phyloP scores from a whole-genome alignment of 2,329 filamentous ascomycete species.

The Aspergillus neotritici region DNA sequence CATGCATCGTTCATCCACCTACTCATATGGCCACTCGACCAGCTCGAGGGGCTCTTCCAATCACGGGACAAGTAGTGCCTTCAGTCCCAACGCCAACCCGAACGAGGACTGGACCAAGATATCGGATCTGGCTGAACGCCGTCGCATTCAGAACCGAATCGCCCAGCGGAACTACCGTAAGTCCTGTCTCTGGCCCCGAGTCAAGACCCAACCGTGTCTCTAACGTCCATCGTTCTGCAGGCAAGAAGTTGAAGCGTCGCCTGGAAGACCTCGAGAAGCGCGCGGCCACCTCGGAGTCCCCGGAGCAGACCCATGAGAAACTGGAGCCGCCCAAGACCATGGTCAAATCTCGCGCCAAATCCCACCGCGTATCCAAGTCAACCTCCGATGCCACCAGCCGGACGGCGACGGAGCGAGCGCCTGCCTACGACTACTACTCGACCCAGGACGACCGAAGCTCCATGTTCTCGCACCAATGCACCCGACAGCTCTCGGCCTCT shows the following conservation, averaged over 20 bases:
- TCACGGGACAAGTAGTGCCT: conserved; percentile 85
- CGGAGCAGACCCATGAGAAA: conserved; percentile 54
- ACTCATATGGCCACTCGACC: conserved; percentile 22
- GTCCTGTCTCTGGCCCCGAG: conserved; percentile 31
- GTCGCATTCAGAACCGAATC: conserved; percentile 95
- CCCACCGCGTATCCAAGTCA: conserved; percentile 22
- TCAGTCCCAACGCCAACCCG: conserved; percentile 87
- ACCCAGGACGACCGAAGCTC: conserved; percentile 43
- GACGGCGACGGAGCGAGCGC: conserved; percentile 26
- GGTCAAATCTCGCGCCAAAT: conserved; percentile 23
- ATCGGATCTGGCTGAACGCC: conserved; percentile 87
- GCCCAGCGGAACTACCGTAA: conserved; percentile 94
- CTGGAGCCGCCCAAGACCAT: conserved; percentile 35
- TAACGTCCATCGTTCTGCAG: conserved; percentile 25
- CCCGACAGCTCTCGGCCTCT: conserved; percentile 54
- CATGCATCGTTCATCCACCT: conserved; percentile 31
- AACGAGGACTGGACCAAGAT: conserved; percentile 99
- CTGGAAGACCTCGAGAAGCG: conserved; percentile 60
- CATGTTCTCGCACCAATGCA: conserved; percentile 56
- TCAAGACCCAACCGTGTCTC: background rate
- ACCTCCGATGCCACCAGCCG: conserved; percentile 20
- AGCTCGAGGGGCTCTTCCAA: conserved; percentile 61
- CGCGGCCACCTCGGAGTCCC: conserved; percentile 56
- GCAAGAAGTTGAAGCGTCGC: conserved; percentile 64
- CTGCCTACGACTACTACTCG: conserved; percentile 30